Conservation (phyloP, 441 rosid species). For the Gossypium aridum region DNA sequence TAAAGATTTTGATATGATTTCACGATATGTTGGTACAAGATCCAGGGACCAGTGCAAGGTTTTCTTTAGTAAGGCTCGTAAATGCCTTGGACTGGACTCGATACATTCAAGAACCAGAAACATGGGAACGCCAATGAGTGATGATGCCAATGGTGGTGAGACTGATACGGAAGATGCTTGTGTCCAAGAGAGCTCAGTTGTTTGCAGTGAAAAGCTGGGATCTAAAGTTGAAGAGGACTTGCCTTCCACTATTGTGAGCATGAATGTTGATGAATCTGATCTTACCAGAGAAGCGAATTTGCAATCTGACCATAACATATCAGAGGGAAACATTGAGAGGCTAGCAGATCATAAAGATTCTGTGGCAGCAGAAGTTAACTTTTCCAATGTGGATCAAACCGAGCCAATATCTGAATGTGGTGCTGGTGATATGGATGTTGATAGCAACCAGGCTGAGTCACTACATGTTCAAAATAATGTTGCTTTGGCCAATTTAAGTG, state of each 20-base stretch:
- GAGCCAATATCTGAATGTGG: constrained; percentile 18
- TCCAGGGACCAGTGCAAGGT: constrained; percentile 82
- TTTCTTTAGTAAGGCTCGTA: constrained; percentile 90
- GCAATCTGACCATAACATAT: constrained; percentile 29
- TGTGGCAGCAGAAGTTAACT: constrained; percentile 25
- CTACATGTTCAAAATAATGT: constrained; percentile 11
- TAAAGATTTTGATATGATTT: constrained; percentile 78
- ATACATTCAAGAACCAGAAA: constrained; percentile 40
- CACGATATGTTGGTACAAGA: constrained; percentile 59
- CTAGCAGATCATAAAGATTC: constrained; percentile 22
- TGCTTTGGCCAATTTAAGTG: constrained; percentile 20
- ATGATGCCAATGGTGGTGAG: constrained; percentile 67
- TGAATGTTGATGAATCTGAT: constrained; percentile 35
- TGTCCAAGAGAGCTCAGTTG: constrained; percentile 48
- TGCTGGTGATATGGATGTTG: neutral
- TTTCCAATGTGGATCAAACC: constrained; percentile 27
- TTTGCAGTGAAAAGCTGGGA: constrained; percentile 37
- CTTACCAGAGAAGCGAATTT: constrained; percentile 22
- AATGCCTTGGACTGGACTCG: constrained; percentile 84
- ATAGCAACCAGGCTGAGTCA: constrained; percentile 2
- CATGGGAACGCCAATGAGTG: constrained; percentile 38
- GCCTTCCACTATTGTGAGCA: constrained; percentile 22
- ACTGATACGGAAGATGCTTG: constrained; percentile 65
- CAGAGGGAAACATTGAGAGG: constrained; percentile 31
- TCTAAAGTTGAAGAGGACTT: constrained; percentile 28